A percentile compares a stretch with the other conserved stretches of the same genome.
Evolutionary conservation across 139 green algal genomes (phyloP).

Genomic region (Chlorella sp.): DNA sequence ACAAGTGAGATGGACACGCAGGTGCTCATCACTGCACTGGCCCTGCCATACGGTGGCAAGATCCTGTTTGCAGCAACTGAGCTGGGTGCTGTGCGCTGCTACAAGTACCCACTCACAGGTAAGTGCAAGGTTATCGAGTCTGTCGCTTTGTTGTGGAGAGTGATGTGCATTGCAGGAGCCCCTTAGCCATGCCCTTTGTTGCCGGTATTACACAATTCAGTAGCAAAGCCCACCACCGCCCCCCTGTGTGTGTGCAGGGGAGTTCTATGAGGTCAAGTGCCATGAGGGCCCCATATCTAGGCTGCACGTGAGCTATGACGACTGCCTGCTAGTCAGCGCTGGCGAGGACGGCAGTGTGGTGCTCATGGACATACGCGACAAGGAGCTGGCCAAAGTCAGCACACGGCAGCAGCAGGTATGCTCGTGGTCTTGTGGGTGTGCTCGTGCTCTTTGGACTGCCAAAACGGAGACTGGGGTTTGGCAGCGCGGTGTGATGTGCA

Average conservation of each 20-base stretch:
- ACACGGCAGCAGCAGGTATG: conserved; percentile 51
- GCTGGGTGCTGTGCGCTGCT: conserved; percentile 63
- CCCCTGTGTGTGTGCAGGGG: conserved; percentile 20
- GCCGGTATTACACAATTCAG: no score
- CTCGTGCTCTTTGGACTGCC: no score
- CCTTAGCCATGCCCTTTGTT: no score
- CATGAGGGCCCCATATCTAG: conserved; percentile 54
- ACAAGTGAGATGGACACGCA: conserved; percentile 66
- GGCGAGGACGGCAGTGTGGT: conserved; percentile 69
- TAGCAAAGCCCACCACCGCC: no score
- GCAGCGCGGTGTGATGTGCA: no score
- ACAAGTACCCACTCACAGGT: conserved; percentile 74
- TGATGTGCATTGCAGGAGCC: no score
- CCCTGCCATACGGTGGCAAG: conserved; percentile 21
- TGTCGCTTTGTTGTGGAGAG: no score
- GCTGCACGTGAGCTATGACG: conserved; percentile 62
- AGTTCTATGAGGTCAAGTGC: conserved; percentile 49
- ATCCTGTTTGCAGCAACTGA: conserved; percentile 75
- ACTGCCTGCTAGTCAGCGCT: conserved; percentile 61
- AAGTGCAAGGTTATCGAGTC: no score
- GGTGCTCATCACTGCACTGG: conserved; percentile 39
- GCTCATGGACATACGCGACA: conserved; percentile 54
- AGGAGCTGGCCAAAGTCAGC: conserved; percentile 35
- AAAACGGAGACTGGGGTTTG: no score
- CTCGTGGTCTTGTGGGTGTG: conserved; percentile 70